Evolutionary conservation across 805 yeast species (phyloP).

Genomic region (Yamadazyma laniorum): DNA sequence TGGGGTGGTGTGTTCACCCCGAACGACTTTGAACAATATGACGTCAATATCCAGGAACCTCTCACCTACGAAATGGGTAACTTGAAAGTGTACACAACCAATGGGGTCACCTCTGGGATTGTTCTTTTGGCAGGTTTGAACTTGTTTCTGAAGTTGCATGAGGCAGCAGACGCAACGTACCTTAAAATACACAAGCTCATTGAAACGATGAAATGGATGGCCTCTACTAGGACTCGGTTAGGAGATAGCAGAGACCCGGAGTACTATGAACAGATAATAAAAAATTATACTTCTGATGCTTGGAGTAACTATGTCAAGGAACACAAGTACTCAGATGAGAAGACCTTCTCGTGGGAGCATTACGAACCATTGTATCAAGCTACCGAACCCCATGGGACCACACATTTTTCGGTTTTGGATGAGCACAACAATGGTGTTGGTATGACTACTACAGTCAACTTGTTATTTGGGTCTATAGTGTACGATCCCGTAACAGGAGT

Average conservation of each 20-base stretch:
- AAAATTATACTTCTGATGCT: slow-evolving; percentile 44
- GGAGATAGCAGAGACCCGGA: slow-evolving; percentile 53
- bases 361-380: slow-evolving; percentile 79
- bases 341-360: slow-evolving; percentile 66
- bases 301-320: slow-evolving; percentile 57
- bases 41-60: slow-evolving; percentile 48
- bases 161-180: slow-evolving; percentile 18
- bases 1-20: slow-evolving; percentile 66
- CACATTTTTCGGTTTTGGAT: slow-evolving; percentile 84
- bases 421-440: slow-evolving; percentile 72
- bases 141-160: slow-evolving; percentile 47
- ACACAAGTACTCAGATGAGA: slow-evolving; percentile 48
- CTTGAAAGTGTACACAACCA: slow-evolving; percentile 42
- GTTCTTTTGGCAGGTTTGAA: slow-evolving; percentile 75
- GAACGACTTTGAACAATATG: slow-evolving; percentile 67
- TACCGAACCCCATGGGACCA: slow-evolving; percentile 85
- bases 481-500: slow-evolving; percentile 82
- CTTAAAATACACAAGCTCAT: slow-evolving; percentile 62
- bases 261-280: slow-evolving; percentile 23
- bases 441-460: slow-evolving; percentile 85
- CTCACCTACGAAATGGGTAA: slow-evolving; percentile 24
- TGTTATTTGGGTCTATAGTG: slow-evolving; percentile 78
- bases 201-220: slow-evolving; percentile 94
- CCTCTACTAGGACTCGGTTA: slow-evolving; percentile 77
- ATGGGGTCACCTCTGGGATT: slow-evolving; percentile 82